A percentile compares a stretch with the other conserved stretches of the same genome.
Evolutionary conservation across 2,329 filamentous ascomycete genomes (phyloP).

Genomic region (Ophiostoma quercus): DNA sequence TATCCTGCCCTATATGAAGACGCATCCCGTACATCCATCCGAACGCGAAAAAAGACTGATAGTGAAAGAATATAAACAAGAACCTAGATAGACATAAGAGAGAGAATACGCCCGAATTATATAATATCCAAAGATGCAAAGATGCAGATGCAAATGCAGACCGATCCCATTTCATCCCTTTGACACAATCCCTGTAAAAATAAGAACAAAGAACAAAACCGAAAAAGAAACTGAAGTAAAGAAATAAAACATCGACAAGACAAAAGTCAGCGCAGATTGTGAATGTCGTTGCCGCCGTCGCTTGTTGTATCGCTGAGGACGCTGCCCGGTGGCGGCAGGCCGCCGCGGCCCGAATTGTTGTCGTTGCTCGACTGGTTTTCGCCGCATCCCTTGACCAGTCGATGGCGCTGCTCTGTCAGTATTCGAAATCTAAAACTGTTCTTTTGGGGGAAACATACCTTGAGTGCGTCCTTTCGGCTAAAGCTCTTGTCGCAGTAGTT

Average conservation of each 20-base stretch:
- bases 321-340: constrained; percentile 17
- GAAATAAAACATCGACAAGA: neutral
- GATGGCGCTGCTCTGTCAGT: constrained; percentile 46
- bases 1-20: neutral
- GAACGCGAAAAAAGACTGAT: neutral
- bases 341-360: neutral
- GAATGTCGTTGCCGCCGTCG: constrained; percentile 20
- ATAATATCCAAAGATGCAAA: neutral
- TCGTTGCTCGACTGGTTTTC: constrained; percentile 30
- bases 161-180: neutral
- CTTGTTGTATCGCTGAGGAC: constrained; percentile 22
- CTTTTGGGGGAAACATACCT: constrained; percentile 52
- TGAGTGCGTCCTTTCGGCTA: constrained; percentile 90
- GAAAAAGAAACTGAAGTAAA: neutral
- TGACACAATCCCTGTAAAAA: neutral
- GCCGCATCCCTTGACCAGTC: constrained; percentile 60
- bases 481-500: constrained; percentile 92
- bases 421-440: neutral
- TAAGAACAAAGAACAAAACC: neutral
- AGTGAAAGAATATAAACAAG: neutral
- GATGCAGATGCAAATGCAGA: constrained; percentile 6
- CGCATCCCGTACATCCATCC: neutral
- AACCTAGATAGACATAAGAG: neutral
- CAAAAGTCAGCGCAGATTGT: constrained; percentile 15
- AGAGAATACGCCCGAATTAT: neutral